These are phyloP conservation scores for Agaricales sp. DNA, from an alignment of 1,284 basidiomycete genomes.

Conservation along the genomic window DNA sequence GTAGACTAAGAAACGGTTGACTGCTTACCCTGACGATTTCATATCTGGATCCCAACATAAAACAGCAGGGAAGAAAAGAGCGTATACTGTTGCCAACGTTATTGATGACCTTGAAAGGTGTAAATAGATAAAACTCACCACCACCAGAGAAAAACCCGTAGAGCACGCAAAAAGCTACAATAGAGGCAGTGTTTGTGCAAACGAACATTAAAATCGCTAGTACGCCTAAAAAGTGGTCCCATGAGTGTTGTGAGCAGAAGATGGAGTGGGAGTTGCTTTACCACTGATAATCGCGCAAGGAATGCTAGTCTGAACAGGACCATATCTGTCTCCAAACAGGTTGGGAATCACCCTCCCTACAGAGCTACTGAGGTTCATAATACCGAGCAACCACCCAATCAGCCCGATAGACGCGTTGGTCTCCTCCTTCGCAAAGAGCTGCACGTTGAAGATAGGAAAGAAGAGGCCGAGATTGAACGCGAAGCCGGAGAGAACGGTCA, in stretches of 20 bases:
- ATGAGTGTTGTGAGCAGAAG: not conserved
- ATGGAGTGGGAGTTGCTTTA: conserved; percentile 3
- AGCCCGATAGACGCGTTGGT: conserved; percentile 12
- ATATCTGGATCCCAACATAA: not conserved
- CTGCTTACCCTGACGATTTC: not conserved
- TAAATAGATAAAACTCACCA: conserved; percentile 11
- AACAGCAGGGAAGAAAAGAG: not conserved
- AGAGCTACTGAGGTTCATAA: conserved; percentile 15
- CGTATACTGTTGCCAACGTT: not conserved
- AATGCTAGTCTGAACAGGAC: conserved; percentile 15
- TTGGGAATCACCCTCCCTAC: conserved; percentile 16
- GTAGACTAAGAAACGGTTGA: not conserved
- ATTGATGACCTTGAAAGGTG: no score
- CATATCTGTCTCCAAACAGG: conserved; percentile 16
- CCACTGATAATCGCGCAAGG: conserved; percentile 12
- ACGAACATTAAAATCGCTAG: conserved; percentile 16
- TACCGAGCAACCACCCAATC: conserved; percentile 17
- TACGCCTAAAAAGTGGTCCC: conserved; percentile 9
- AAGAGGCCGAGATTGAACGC: conserved; percentile 15
- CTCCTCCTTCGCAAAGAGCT: conserved; percentile 16
- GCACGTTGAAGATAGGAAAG: conserved; percentile 18
- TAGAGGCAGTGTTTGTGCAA: conserved; percentile 13
- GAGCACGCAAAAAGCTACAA: conserved; percentile 17
- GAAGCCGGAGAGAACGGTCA: conserved; percentile 14
- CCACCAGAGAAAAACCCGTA: conserved; percentile 18